These are phyloP conservation scores for Neoarthrinium moseri DNA, from an alignment of 2,329 filamentous ascomycete genomes.

Conservation along the genomic window DNA sequence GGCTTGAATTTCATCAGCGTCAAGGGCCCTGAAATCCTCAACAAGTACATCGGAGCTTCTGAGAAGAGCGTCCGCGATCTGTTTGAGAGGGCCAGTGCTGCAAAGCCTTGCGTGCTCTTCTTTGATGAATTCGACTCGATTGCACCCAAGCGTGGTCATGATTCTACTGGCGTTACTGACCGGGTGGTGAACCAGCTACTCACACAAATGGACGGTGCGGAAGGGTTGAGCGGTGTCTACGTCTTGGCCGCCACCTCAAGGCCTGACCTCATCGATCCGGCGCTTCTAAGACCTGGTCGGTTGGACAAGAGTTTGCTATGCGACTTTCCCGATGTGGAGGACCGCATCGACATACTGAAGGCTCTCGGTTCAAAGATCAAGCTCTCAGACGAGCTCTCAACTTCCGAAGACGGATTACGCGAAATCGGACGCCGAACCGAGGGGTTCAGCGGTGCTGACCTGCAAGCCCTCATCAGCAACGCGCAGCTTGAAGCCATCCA, in stretches of 20 bases:
- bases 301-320: slow-evolving; percentile 92
- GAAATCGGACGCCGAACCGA: slow-evolving; percentile 79
- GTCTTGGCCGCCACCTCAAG: slow-evolving; percentile 91
- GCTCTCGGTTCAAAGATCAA: slow-evolving; percentile 82
- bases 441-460: slow-evolving; percentile 89
- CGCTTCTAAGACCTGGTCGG: slow-evolving; percentile 84
- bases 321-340: slow-evolving; percentile 77
- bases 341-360: slow-evolving; percentile 83
- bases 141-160: slow-evolving; percentile 93
- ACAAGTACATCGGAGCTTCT: slow-evolving; percentile 98
- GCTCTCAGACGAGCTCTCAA: slow-evolving; percentile 64
- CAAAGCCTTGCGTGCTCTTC: slow-evolving; percentile 91
- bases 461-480: slow-evolving; percentile 94
- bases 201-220: slow-evolving; percentile 98
- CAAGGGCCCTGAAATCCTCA: slow-evolving; percentile 96
- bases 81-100: slow-evolving; percentile 88
- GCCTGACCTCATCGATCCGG: slow-evolving; percentile 94
- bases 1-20: slow-evolving; percentile 98
- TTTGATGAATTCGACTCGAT: slow-evolving; percentile 99
- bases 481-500: slow-evolving; percentile 97
- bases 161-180: slow-evolving; percentile 97
- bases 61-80: slow-evolving; percentile 95
- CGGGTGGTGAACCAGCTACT: slow-evolving; percentile 97
- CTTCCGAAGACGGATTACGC: slow-evolving; percentile 54
- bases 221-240: slow-evolving; percentile 92